Percentiles rank a stretch among this genome's conserved stretches.
phyloP scores from a whole-genome alignment of 371 early-diverging fungal genomes.

The Dichotomocladium elegans region DNA sequence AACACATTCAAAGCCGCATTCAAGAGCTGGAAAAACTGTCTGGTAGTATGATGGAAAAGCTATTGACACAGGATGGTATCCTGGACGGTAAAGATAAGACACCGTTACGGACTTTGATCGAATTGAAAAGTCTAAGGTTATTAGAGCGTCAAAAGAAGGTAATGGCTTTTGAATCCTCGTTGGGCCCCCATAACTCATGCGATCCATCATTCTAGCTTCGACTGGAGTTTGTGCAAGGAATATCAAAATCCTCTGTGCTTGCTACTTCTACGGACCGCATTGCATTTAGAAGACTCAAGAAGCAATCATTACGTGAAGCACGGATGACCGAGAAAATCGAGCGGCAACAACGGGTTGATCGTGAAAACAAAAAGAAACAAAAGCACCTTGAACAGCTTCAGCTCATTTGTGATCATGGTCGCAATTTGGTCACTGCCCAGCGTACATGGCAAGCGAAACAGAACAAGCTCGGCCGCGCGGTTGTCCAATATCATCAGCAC shows the following conservation, averaged over 20 bases:
- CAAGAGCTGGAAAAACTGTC: constrained; percentile 63
- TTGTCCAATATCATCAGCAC: constrained; percentile 75
- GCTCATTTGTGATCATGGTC: constrained; percentile 76
- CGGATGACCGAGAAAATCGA: constrained; percentile 89
- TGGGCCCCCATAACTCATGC: too few relatives aligned
- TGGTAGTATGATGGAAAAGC: constrained; percentile 16
- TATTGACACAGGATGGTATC: background rate
- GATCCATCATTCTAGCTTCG: constrained; percentile 71
- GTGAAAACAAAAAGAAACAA: constrained; percentile 82
- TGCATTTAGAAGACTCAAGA: constrained; percentile 83
- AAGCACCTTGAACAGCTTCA: constrained; percentile 79
- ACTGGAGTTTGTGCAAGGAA: constrained; percentile 68
- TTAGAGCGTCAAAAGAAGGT: constrained; percentile 71
- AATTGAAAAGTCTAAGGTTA: constrained; percentile 50
- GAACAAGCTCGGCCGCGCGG: constrained; percentile 71
- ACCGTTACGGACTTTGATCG: constrained; percentile 10
- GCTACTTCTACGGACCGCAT: constrained; percentile 77
- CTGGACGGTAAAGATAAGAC: constrained; percentile 4
- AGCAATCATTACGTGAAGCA: constrained; percentile 85
- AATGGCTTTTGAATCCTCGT: too few relatives aligned
- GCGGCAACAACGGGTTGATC: constrained; percentile 81
- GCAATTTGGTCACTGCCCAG: constrained; percentile 64
- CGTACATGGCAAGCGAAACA: constrained; percentile 58
- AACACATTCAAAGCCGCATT: constrained; percentile 72
- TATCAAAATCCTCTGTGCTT: constrained; percentile 67